Evolutionary conservation across 208 protist species (phyloP).

Genomic region (Angomonas deanei): DNA sequence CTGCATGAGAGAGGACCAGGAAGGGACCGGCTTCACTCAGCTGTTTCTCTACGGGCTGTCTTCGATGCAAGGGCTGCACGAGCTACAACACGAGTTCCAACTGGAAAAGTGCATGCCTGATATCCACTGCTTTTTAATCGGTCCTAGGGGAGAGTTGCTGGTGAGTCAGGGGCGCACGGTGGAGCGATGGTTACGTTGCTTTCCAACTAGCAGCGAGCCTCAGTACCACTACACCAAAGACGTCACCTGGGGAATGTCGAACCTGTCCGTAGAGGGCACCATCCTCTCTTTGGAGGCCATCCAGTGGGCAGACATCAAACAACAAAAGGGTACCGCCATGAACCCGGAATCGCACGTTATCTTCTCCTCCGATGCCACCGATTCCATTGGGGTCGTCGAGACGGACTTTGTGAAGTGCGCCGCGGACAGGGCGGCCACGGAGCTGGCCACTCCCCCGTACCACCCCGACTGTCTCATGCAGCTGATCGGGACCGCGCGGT

Average conservation of each 20-base stretch:
- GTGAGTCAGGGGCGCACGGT: slow-evolving; percentile 11
- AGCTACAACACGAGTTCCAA: slow-evolving; percentile 14
- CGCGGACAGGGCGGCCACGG: neutral
- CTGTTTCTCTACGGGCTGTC: slow-evolving; percentile 61
- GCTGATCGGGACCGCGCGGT: slow-evolving; percentile 60
- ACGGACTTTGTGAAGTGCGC: neutral
- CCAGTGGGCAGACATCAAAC: slow-evolving; percentile 1
- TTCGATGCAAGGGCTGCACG: slow-evolving; percentile 25
- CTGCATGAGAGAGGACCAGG: neutral
- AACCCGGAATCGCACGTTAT: slow-evolving; percentile 7
- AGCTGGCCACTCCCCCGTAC: slow-evolving; percentile 20
- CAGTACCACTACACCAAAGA: neutral
- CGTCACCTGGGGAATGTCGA: neutral
- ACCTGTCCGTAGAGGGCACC: neutral
- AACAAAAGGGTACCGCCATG: neutral
- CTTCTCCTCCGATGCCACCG: neutral
- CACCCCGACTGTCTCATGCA: slow-evolving; percentile 66
- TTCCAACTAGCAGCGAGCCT: slow-evolving; percentile 10
- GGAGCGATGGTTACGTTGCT: slow-evolving; percentile 59
- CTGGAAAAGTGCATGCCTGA: slow-evolving; percentile 42
- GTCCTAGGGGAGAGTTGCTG: slow-evolving; percentile 44
- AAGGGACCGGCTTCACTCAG: slow-evolving; percentile 1
- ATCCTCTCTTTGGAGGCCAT: neutral
- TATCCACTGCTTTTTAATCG: slow-evolving; percentile 48
- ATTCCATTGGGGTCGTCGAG: slow-evolving; percentile 5